Percentiles rank a stretch among this genome's conserved stretches.
Evolutionary conservation across 768 basidiomycete genomes (phyloP).

Genomic region (Lactifluus rugatus): DNA sequence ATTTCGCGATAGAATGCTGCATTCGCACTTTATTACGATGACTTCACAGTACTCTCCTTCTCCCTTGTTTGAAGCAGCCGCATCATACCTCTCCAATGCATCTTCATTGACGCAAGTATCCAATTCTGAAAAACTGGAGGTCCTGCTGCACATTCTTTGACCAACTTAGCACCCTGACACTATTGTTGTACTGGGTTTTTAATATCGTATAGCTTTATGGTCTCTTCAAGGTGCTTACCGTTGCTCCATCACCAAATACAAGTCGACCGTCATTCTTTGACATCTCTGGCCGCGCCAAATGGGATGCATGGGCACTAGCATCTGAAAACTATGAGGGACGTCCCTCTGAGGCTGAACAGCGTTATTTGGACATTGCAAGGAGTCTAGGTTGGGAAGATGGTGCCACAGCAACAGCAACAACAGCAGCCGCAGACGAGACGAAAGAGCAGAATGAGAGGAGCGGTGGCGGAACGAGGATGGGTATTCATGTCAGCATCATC

Average conservation of each 20-base stretch:
- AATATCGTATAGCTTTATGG: constrained; percentile 57
- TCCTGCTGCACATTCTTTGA: constrained; percentile 27
- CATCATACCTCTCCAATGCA: constrained; percentile 49
- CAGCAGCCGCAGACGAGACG: constrained; percentile 22
- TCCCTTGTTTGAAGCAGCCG: constrained; percentile 47
- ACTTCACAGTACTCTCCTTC: constrained; percentile 27
- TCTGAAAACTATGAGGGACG: constrained; percentile 39
- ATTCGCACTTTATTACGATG: constrained; percentile 4
- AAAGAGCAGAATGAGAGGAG: constrained; percentile 10
- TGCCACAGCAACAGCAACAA: constrained; percentile 3
- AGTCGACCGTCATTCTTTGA: constrained; percentile 70
- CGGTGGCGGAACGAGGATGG: constrained; percentile 39
- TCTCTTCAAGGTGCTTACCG: constrained; percentile 68
- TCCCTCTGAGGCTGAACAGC: constrained; percentile 42
- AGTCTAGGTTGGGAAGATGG: constrained; percentile 58
- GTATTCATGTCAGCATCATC: constrained; percentile 54
- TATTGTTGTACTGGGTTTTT: constrained; percentile 5
- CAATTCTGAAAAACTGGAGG: constrained; percentile 65
- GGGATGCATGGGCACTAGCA: constrained; percentile 68
- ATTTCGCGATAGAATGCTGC: too few species aligned
- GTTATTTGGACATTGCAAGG: constrained; percentile 61
- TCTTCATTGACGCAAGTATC: constrained; percentile 47
- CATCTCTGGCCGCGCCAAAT: constrained; percentile 71
- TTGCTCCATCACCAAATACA: constrained; percentile 42
- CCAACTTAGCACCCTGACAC: constrained; percentile 14